phyloP scores from a whole-genome alignment of 371 early-diverging fungal species.

The Syncephalastrum monosporum region DNA sequence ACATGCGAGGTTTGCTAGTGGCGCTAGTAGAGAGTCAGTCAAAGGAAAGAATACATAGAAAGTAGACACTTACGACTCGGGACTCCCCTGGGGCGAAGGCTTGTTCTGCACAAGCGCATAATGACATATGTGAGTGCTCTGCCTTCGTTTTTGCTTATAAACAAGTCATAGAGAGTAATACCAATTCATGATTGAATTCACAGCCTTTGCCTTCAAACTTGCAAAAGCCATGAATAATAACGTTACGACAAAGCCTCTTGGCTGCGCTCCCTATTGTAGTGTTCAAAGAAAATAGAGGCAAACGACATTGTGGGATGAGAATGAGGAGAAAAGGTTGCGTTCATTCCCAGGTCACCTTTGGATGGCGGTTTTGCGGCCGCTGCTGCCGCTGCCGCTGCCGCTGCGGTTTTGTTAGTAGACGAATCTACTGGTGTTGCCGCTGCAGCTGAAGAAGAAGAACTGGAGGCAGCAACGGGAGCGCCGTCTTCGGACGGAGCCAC shows the following conservation, averaged over 20 bases:
- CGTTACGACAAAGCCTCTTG: conserved; percentile 73
- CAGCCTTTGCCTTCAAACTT: conserved; percentile 84
- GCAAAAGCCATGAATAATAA: conserved; percentile 86
- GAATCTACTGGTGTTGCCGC: conserved; percentile 15
- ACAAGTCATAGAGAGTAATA: conserved; percentile 23
- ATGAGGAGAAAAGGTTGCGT: not conserved
- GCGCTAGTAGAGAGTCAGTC: conserved; percentile 5
- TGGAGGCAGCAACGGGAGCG: conserved; percentile 1
- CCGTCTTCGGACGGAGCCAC: conserved; percentile 44
- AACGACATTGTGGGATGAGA: not conserved
- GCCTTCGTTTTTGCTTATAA: too few relatives aligned
- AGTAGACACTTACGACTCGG: conserved; percentile 51
- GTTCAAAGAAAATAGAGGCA: not conserved
- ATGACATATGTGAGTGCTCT: not conserved
- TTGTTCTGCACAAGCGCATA: conserved; percentile 15
- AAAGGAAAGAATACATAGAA: not conserved
- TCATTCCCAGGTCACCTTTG: conserved; percentile 38
- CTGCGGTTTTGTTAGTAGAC: conserved; percentile 19
- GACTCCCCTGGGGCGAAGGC: conserved; percentile 44
- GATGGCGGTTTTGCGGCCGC: conserved; percentile 24
- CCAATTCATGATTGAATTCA: conserved; percentile 80
- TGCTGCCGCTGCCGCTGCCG: conserved; percentile 4
- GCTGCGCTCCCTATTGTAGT: conserved; percentile 14
- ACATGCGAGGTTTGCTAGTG: conserved; percentile 54
- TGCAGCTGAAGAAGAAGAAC: conserved; percentile 15